A percentile compares a stretch with the other conserved stretches of the same genome.
Conservation (phyloP, 345 rosid species). For the Bruguiera sexangula region DNA sequence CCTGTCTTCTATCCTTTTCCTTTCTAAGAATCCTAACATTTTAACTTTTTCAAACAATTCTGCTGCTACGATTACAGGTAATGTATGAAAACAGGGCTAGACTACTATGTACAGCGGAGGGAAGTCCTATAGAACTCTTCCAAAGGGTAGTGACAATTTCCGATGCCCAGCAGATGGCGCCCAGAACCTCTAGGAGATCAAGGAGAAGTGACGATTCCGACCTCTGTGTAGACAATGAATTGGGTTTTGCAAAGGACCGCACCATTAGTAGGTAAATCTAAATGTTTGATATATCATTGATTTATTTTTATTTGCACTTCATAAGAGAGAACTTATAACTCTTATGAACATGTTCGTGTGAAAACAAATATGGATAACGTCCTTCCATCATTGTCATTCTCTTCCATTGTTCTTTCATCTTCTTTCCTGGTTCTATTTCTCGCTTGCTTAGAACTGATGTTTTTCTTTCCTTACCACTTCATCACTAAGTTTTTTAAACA, state of each 20-base stretch:
- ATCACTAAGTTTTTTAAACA: background rate
- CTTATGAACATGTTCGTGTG: too few species aligned
- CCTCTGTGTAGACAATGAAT: constrained; percentile 87
- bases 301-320: too few species aligned
- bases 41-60: background rate
- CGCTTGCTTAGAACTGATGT: too few species aligned
- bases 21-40: too few species aligned
- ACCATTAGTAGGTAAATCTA: constrained; percentile 77
- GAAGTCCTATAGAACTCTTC: constrained; percentile 69
- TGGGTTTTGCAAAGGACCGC: constrained; percentile 97
- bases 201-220: constrained; percentile 70
- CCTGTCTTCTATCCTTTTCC: background rate
- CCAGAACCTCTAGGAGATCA: constrained; percentile 84
- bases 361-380: too few species aligned
- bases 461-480: too few species aligned
- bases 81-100: constrained; percentile 90
- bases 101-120: constrained; percentile 85
- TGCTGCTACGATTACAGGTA: constrained; percentile 43
- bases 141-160: constrained; percentile 61
- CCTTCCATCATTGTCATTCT: too few species aligned
- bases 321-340: too few species aligned
- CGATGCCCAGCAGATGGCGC: constrained; percentile 71
- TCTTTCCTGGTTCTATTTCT: too few species aligned
- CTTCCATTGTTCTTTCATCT: too few species aligned
- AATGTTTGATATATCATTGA: background rate